Evolutionary conservation across 2,329 filamentous ascomycete species (phyloP).

Genomic region (Lasiodiplodia citricola): DNA sequence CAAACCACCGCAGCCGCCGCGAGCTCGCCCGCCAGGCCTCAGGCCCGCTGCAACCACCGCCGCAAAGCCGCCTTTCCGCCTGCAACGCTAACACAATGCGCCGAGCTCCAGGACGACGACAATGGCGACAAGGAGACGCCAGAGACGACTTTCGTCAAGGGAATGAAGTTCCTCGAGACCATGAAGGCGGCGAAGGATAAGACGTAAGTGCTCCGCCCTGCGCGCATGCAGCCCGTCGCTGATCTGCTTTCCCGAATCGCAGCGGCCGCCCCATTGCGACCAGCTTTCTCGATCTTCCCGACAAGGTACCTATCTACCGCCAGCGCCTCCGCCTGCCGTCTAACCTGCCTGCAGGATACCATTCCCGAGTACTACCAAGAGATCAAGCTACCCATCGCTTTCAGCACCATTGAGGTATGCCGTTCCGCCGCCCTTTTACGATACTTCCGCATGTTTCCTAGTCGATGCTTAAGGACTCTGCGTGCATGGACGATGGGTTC

Average conservation of each 20-base stretch:
- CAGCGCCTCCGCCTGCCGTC: constrained; percentile 29
- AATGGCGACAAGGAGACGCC: constrained; percentile 57
- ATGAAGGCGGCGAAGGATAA: constrained; percentile 81
- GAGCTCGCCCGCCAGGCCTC: constrained; percentile 10
- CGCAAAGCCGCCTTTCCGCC: not conserved
- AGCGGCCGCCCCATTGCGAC: constrained; percentile 74
- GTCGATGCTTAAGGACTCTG: not conserved
- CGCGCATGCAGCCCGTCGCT: constrained; percentile 18
- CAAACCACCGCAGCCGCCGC: constrained; percentile 33
- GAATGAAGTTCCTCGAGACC: constrained; percentile 74
- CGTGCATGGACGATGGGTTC: constrained; percentile 6
- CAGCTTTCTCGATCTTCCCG: constrained; percentile 75
- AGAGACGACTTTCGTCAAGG: constrained; percentile 73
- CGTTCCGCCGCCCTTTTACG: not conserved
- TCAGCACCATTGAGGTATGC: constrained; percentile 73
- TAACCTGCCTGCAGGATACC: constrained; percentile 49
- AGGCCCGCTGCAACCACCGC: constrained; percentile 11
- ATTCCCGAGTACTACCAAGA: constrained; percentile 78
- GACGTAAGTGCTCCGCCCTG: constrained; percentile 61
- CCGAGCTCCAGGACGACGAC: constrained; percentile 36
- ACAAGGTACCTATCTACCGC: constrained; percentile 50
- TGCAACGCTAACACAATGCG: constrained; percentile 21
- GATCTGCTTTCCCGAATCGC: constrained; percentile 27
- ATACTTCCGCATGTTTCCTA: not conserved
- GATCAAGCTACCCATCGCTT: constrained; percentile 78